phyloP scores from a whole-genome alignment of 2,329 filamentous ascomycete species.

The Pezicula carpinea region DNA sequence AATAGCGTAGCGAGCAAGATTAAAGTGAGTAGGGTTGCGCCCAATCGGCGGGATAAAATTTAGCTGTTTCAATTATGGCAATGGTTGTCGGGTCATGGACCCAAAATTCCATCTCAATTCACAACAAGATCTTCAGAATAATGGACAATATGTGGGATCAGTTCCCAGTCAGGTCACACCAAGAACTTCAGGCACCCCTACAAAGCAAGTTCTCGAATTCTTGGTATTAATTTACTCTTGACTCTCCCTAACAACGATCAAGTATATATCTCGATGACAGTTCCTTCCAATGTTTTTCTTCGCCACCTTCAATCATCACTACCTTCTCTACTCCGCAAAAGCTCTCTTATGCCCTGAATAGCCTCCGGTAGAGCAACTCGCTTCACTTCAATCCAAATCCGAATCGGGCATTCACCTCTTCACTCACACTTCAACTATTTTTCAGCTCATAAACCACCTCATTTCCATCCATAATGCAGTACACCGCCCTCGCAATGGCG shows the following conservation, averaged over 20 bases:
- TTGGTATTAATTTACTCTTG: neutral
- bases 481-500: neutral
- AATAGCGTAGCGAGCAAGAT: too few relatives aligned
- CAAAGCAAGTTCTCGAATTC: neutral
- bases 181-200: too few relatives aligned
- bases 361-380: neutral
- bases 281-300: neutral
- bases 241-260: neutral
- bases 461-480: neutral
- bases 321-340: neutral
- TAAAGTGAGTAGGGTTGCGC: too few relatives aligned
- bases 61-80: too few relatives aligned
- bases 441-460: too few relatives aligned
- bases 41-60: too few relatives aligned
- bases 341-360: neutral
- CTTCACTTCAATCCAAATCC: neutral
- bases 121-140: too few relatives aligned
- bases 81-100: too few relatives aligned
- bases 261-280: neutral
- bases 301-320: neutral
- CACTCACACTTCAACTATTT: neutral
- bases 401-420: slow-evolving; percentile 1
- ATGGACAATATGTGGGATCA: too few relatives aligned
- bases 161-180: too few relatives aligned
- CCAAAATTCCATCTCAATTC: too few relatives aligned